Base-by-base conservation (phyloP, 169 alveolate species). In the Blepharisma undulans region DNA sequence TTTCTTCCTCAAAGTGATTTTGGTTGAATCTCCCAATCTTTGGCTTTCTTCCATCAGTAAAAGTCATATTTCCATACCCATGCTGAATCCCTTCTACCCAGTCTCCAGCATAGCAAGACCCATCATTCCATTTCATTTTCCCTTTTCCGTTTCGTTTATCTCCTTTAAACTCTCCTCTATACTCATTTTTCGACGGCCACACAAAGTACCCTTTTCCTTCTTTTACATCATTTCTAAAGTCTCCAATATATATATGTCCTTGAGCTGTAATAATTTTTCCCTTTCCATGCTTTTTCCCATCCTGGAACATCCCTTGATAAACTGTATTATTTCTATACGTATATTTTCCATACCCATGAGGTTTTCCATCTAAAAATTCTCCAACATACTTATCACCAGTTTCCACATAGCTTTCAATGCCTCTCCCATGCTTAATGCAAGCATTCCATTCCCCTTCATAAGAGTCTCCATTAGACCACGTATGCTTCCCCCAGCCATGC, bases 61-160 rank as follows among this genome's bases (percentile, higher is more conserved):
- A 98, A 48, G 95, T 82, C 94, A 97, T 95, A n/a, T 93, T 90
- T 21, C 99, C 99, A 22, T 93, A 92, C 29, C 99, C 99, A 34
- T 96, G 96, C 92, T 97, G 97, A 94, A 95, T 94, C 8, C 98
- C 98, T 72, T 95, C 86, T 22, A 87, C 95, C 92, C 97, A 98
- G 72, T 92, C 93, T 21, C 99, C 99, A 76, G 95, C 93, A 94
- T 95, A 97, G 60, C 84, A 61, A 76, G 97, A 94, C n/a, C 97
- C 96, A 84, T 95, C 97, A 82, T 92, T 91, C 96, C 97, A 97
- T 72, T 92, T 91, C 90, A 96, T 98, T 91, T 93, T 91, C 6
- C 98, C 99, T 61, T 95, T 95, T 66, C 97, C 97, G 88, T 92
- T 94, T 92, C 97, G 95, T 27, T 92, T 95, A 95, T 98, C 99